Percentiles rank a stretch among this genome's conserved stretches.
Conservation (phyloP, 2,329 filamentous ascomycete genomes). For the Endocalyx cinctus region DNA sequence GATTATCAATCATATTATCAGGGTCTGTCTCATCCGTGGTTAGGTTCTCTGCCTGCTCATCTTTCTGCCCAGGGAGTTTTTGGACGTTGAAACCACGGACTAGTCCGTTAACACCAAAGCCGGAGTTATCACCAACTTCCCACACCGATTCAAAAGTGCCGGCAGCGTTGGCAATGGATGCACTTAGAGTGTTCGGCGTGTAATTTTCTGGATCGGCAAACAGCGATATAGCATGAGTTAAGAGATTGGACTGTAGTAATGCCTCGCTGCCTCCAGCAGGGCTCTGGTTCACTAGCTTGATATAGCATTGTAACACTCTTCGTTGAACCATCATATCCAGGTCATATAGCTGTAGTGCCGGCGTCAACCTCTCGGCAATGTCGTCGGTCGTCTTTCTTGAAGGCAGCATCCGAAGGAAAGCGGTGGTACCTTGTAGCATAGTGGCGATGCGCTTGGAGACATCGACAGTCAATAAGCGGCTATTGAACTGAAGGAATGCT, state of each 20-base stretch:
- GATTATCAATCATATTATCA: constrained; percentile 59
- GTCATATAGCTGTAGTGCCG: constrained; percentile 83
- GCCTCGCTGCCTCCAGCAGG: constrained; percentile 81
- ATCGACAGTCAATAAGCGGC: constrained; percentile 84
- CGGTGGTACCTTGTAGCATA: constrained; percentile 92
- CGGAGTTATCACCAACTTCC: constrained; percentile 92
- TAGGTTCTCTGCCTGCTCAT: constrained; percentile 39
- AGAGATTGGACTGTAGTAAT: constrained; percentile 82
- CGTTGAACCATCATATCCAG: constrained; percentile 90
- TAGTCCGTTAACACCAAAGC: constrained; percentile 86
- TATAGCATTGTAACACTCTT: constrained; percentile 90
- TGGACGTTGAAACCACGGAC: constrained; percentile 72
- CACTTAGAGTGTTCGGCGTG: constrained; percentile 76
- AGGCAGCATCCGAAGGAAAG: constrained; percentile 82
- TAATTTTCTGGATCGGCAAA: constrained; percentile 94
- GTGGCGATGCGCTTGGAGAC: constrained; percentile 87
- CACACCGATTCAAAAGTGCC: constrained; percentile 90
- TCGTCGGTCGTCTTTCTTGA: constrained; percentile 83
- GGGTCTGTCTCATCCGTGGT: constrained; percentile 51
- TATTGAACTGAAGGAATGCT: constrained; percentile 91
- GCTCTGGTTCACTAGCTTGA: constrained; percentile 83
- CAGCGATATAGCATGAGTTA: constrained; percentile 83
- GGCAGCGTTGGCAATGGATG: constrained; percentile 85
- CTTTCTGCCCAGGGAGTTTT: constrained; percentile 65
- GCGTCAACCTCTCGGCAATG: constrained; percentile 74